These are phyloP conservation scores for Ascodesmis nigricans DNA, from an alignment of 495 filamentous ascomycete genomes.

Conservation along the genomic window DNA sequence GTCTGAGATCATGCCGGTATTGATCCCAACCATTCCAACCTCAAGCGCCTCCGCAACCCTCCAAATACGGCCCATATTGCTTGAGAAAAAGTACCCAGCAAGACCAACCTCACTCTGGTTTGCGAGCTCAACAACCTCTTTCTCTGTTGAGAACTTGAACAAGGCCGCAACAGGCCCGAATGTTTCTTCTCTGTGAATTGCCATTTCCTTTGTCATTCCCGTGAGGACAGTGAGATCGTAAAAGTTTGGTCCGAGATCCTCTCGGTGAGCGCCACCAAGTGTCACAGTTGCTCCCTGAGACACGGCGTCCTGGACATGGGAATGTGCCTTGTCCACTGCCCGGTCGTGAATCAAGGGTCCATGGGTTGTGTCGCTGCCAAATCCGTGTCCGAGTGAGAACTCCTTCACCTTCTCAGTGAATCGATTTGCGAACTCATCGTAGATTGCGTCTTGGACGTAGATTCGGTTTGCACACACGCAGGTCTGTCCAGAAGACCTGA, in stretches of 20 bases:
- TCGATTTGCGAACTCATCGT: conserved; percentile 48
- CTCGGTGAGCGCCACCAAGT: conserved; percentile 44
- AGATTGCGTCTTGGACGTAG: conserved; percentile 58
- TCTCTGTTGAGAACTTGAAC: conserved; percentile 63
- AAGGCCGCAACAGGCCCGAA: conserved; percentile 71
- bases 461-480: conserved; percentile 81
- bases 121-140: conserved; percentile 60
- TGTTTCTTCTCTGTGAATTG: conserved; percentile 57
- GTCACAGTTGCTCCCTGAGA: conserved; percentile 50
- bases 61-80: conserved; percentile 47
- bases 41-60: conserved; percentile 68
- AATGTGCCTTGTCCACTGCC: conserved; percentile 52
- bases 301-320: conserved; percentile 56
- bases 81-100: conserved; percentile 69
- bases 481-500: conserved; percentile 71
- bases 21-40: conserved; percentile 73
- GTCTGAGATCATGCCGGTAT: conserved; percentile 66
- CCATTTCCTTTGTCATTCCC: conserved; percentile 61
- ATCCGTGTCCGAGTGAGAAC: conserved; percentile 61
- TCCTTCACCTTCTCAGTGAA: conserved; percentile 52
- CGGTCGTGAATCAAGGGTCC: conserved; percentile 64
- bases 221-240: conserved; percentile 62
- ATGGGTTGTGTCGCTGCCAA: conserved; percentile 46
- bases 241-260: conserved; percentile 51
- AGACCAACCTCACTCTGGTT: conserved; percentile 59